Conservation (phyloP, 495 filamentous ascomycete genomes). For the Chaetomium fimeti region DNA sequence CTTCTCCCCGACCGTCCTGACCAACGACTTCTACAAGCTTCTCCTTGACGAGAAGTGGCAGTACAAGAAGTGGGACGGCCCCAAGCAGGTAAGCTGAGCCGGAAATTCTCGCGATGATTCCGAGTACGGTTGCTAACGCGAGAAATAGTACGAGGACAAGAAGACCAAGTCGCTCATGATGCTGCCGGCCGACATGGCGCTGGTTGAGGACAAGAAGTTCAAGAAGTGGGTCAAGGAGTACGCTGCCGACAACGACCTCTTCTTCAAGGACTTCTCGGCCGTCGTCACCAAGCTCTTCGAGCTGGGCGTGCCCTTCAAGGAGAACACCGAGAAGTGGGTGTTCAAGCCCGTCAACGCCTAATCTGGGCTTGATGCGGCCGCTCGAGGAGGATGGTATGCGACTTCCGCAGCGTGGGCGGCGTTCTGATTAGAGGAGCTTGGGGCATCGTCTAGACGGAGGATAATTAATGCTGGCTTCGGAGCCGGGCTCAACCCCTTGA, state of each 20-base stretch:
- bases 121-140: conserved; percentile 3
- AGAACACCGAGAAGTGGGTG: conserved; percentile 60
- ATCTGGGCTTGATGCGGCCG: background rate
- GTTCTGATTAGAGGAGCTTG: background rate
- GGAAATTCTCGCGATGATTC: background rate
- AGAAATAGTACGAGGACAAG: conserved; percentile 73
- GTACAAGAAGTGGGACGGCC: conserved; percentile 91
- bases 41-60: conserved; percentile 90
- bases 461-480: background rate
- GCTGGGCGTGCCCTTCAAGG: conserved; percentile 86
- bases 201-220: conserved; percentile 88
- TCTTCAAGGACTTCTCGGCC: conserved; percentile 89
- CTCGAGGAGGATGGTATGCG: background rate
- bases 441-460: background rate
- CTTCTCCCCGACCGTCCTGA: conserved; percentile 90
- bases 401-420: background rate
- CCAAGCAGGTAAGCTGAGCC: conserved; percentile 48
- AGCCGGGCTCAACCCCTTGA: background rate
- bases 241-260: conserved; percentile 84
- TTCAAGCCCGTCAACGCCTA: conserved; percentile 64
- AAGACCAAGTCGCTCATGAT: conserved; percentile 89
- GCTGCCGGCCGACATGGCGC: conserved; percentile 86
- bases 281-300: conserved; percentile 83
- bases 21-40: conserved; percentile 90
- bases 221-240: conserved; percentile 82